Evolutionary conservation across 2,329 filamentous ascomycete species (phyloP), one percentile per base, ranked within the genome.

Genomic region (Onygenales sp.): DNA sequence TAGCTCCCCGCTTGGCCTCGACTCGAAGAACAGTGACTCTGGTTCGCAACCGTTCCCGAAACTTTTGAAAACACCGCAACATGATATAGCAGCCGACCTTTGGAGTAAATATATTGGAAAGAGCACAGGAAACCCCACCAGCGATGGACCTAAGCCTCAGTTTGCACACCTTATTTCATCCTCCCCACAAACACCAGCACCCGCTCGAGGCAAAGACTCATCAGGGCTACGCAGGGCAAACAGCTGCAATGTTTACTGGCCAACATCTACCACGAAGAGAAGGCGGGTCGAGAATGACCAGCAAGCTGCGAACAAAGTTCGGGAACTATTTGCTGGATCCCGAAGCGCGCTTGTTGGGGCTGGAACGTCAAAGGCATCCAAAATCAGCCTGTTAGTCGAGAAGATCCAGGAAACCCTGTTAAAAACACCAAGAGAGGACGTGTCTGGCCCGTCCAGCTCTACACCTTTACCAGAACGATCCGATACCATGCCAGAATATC

Each of bases 91-190:
- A 2, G 70, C 85, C 34, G 86, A 91, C 58, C 70, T 91, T 2
- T 92, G 87, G 87, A 87, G 86, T 60, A 82, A 85, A 51, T 89
- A 88, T 64, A 80, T 85, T 39, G 69, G 82, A 52, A 71, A 75
- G 62, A 72, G 77, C 57, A 67, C 70, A 51, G 65, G 73, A 11
- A 68, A 76, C 56, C 59, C 69, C 51, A 67, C 69, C 44, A 66
- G 71, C 1, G 78, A 79, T 17, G 67, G 76, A 43, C 66, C 65
- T 42, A 83, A 82, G 59, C 80, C 81, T 40, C 72, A 78, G 13
- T 73, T 88, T 27, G 79, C 81, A 48, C 80, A 86, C 52, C 72
- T 88, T 31, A 81, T 86, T 72, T 76, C 84, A 2, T 87, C 85
- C 0, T 88, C 84, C 4, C 88, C 86, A 2, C 85, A 85, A 50